Conservation (phyloP, 176 grass and related monocot species). For the Rhynchospora tenuis region DNA sequence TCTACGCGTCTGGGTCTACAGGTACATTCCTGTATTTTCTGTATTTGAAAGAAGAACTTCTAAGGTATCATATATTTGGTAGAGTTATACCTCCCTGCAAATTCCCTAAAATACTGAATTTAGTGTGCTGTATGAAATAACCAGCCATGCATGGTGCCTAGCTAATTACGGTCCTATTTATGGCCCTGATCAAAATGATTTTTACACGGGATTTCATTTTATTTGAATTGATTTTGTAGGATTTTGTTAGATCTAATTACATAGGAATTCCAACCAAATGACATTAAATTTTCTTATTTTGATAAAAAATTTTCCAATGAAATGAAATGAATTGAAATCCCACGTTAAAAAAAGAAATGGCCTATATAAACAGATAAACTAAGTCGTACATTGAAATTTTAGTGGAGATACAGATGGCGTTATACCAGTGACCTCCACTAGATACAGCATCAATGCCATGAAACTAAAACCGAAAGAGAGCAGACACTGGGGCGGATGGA, state of each 20-base stretch:
- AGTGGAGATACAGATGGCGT: conserved; percentile 91
- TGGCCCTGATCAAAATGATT: too few species aligned
- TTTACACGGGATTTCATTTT: too few species aligned
- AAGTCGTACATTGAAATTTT: background rate
- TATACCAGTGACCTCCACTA: conserved; percentile 80
- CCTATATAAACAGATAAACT: background rate
- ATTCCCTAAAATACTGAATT: background rate
- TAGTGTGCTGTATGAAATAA: background rate
- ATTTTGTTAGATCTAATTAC: too few species aligned
- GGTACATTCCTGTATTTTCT: conserved; percentile 24
- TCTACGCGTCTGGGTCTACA: conserved; percentile 84
- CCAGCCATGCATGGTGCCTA: background rate
- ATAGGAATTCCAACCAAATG: too few species aligned
- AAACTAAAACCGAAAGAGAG: conserved; percentile 34
- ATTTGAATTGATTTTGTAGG: too few species aligned
- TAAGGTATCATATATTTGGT: background rate
- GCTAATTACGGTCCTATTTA: background rate
- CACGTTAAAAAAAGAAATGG: too few species aligned
- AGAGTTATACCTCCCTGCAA: background rate
- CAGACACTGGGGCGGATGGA: conserved; percentile 43
- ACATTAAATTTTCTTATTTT: too few species aligned
- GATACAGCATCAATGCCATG: conserved; percentile 83
- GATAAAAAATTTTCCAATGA: too few species aligned
- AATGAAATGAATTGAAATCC: too few species aligned
- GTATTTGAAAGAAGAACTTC: background rate